Evolutionary conservation across 2,329 filamentous ascomycete species (phyloP).

Genomic region (Alternaria burnsii): DNA sequence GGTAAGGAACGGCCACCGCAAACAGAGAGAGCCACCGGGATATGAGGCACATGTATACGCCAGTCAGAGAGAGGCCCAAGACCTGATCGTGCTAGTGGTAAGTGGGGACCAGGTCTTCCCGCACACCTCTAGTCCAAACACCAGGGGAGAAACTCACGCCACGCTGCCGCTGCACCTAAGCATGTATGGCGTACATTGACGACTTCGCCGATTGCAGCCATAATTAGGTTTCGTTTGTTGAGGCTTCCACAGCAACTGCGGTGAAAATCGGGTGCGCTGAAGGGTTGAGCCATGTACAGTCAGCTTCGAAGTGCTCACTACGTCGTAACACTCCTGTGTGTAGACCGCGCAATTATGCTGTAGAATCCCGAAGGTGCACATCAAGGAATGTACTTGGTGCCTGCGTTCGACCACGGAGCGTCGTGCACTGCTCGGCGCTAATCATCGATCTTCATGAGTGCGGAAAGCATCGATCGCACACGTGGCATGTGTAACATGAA

Average conservation of each 20-base stretch:
- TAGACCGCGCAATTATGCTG: not conserved
- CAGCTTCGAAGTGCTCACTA: not conserved
- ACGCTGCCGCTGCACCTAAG: not conserved
- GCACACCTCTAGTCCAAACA: slow-evolving; percentile 16
- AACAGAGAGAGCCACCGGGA: slow-evolving; percentile 2
- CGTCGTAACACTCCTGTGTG: not conserved
- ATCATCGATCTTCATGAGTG: not conserved
- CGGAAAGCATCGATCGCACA: not conserved
- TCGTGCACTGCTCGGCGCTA: not conserved
- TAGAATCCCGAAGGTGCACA: not conserved
- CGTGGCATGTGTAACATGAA: slow-evolving; percentile 8
- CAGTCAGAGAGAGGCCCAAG: slow-evolving; percentile 8
- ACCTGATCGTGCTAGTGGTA: slow-evolving; percentile 11
- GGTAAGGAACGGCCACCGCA: slow-evolving; percentile 6
- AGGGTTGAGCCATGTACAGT: not conserved
- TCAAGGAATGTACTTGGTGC: not conserved
- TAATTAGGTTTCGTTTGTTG: not conserved
- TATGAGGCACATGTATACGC: slow-evolving; percentile 19
- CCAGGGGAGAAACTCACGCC: slow-evolving; percentile 10
- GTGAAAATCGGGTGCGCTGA: not conserved
- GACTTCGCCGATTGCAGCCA: not conserved
- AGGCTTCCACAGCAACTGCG: not conserved
- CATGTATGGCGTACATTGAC: not conserved
- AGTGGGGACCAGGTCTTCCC: slow-evolving; percentile 19
- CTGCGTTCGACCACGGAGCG: not conserved